Evolutionary conservation across 306 rosid species (phyloP).

Genomic region (Sindora glabra): DNA sequence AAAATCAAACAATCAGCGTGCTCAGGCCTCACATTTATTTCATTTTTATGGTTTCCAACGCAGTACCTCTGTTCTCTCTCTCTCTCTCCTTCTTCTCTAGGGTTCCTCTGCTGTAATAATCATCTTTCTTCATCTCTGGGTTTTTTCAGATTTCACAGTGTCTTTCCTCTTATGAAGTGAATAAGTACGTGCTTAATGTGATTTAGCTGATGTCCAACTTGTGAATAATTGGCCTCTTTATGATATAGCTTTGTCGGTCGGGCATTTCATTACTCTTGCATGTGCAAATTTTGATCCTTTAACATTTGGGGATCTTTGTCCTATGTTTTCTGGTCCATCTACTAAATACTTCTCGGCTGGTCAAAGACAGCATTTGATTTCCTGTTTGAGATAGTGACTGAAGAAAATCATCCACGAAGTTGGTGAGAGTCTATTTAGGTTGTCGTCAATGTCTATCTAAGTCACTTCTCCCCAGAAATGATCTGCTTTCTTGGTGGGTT

Average conservation of each 20-base stretch:
- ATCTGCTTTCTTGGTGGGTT: not conserved
- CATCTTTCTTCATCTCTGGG: not conserved
- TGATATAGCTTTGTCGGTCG: not conserved
- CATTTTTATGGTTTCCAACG: constrained; percentile 22
- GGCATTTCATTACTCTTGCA: constrained; percentile 4
- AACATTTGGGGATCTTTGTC: not conserved
- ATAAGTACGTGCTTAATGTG: too few species aligned
- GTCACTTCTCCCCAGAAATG: not conserved
- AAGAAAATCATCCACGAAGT: not conserved
- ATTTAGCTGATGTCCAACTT: not conserved
- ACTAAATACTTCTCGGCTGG: not conserved
- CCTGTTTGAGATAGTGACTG: not conserved
- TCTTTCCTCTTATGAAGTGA: too few species aligned
- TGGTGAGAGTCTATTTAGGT: not conserved
- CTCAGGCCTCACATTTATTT: constrained; percentile 21
- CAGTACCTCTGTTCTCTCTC: not conserved
- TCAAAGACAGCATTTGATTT: constrained; percentile 6
- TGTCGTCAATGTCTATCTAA: not conserved
- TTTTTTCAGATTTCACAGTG: constrained; percentile 5
- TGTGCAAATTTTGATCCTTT: constrained; percentile 1
- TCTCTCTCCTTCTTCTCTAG: constrained; percentile 5
- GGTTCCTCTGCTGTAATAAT: constrained; percentile 19
- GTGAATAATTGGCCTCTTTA: not conserved
- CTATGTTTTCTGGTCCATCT: not conserved
- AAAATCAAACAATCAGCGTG: not conserved